phyloP scores from a whole-genome alignment of 2,329 filamentous ascomycete species.

The Harringtonia aguacate region DNA sequence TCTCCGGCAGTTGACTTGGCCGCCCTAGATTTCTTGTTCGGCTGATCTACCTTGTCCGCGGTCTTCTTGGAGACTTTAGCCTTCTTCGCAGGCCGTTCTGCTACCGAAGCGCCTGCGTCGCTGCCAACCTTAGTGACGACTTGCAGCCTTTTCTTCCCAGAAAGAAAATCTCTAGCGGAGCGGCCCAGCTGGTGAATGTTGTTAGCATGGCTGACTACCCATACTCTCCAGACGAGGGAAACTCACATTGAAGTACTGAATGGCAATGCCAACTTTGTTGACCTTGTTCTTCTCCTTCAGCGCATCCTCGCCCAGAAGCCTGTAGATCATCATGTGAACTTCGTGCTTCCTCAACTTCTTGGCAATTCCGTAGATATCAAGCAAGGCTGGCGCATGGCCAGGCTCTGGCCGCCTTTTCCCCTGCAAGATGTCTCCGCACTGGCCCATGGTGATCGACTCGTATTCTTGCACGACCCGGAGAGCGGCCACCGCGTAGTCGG shows the following conservation, averaged over 20 bases:
- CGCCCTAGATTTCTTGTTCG: background rate
- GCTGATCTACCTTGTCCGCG: no score
- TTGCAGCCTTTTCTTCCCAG: slow-evolving; percentile 30
- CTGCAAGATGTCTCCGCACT: slow-evolving; percentile 76
- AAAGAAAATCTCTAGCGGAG: slow-evolving; percentile 30
- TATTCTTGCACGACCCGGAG: slow-evolving; percentile 55
- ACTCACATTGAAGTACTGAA: slow-evolving; percentile 60
- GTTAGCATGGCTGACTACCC: background rate
- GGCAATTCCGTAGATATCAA: slow-evolving; percentile 56
- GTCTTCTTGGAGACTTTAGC: background rate
- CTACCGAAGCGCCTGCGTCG: slow-evolving; percentile 8
- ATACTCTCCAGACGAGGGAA: background rate
- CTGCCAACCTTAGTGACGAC: slow-evolving; percentile 26
- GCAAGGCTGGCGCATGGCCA: slow-evolving; percentile 30
- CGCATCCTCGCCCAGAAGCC: slow-evolving; percentile 62
- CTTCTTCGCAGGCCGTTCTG: slow-evolving; percentile 6
- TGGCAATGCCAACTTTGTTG: slow-evolving; percentile 56
- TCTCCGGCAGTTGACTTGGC: slow-evolving; percentile 14
- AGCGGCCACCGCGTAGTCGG: slow-evolving; percentile 59
- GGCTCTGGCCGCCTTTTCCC: slow-evolving; percentile 52
- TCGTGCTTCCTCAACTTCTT: slow-evolving; percentile 62
- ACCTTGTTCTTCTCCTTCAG: slow-evolving; percentile 60
- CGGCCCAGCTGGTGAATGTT: slow-evolving; percentile 26
- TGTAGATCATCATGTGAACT: slow-evolving; percentile 73
- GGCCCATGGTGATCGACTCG: slow-evolving; percentile 58